Base-by-base conservation (phyloP, 2,329 filamentous ascomycete genomes). In the Apiospora kogelbergensis region DNA sequence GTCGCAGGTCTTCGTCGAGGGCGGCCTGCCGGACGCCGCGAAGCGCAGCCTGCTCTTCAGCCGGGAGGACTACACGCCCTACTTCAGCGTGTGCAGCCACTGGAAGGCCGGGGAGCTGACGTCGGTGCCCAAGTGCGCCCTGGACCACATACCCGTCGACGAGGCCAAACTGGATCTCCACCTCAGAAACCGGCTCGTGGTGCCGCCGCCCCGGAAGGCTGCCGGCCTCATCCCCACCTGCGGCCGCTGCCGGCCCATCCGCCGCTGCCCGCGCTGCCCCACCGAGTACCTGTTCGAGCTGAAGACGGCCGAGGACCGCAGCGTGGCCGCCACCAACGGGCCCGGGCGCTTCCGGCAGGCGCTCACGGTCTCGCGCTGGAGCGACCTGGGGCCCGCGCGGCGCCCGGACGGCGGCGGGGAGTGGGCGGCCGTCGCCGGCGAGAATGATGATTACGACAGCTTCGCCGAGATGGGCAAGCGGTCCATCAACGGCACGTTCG, bases 241-340 rank as follows among this genome's bases (percentile, higher is more conserved):
- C 40, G 40, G 22, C 63, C 40, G 22, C 63, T 65, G 63, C 63
- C 44, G 24, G 63, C 63, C 63, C 40, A 65, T 65, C 15, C 63
- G 63, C 3, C 63, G 63, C 22, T 65, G 63, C 22, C 26, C 42
- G 22, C 13, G 40, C 40, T 65, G 63, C 42, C 63, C 63, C 13
- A 65, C 63, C 22, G 63, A 65, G 63, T 65, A 65, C 63, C 40
- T 65, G 15, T 65, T 65, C 63, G 63, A 65, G 63, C 63, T 65
- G 40, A 65, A 65, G 63, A 65, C 42, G 63, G 40, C 63, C 63
- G 63, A 65, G 63, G 63, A 65, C 63, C 40, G 42, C 13, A 65
- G 40, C 40, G 63, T 65, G 13, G 22, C 40, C 22, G 40, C 40
- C 40, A 5, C 46, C 46, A 65, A 44, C 63, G 63, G 63, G 37